phyloP scores from a whole-genome alignment of 2,329 filamentous ascomycete genomes.

The Aspergillus luchuensis region DNA sequence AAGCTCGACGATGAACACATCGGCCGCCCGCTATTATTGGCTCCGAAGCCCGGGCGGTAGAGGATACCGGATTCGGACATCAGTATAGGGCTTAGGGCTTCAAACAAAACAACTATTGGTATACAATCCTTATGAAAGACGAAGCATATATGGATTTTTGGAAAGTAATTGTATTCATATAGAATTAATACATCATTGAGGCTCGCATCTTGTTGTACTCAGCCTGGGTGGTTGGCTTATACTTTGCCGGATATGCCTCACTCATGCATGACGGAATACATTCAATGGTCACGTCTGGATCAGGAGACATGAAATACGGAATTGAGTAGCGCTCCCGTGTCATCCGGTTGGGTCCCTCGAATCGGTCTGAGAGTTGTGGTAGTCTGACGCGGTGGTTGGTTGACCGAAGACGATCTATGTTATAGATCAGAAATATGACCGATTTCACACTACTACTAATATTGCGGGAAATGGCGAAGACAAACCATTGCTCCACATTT shows the following conservation, averaged over 20 bases:
- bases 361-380: constrained; percentile 45
- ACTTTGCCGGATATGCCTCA: constrained; percentile 50
- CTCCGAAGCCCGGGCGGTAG: constrained; percentile 13
- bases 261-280: constrained; percentile 53
- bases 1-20: constrained; percentile 18
- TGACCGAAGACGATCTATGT: constrained; percentile 52
- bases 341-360: constrained; percentile 44
- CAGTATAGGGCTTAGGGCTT: constrained; percentile 26
- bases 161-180: no score
- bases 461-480: neutral
- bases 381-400: constrained; percentile 57
- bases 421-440: constrained; percentile 9
- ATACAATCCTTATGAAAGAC: neutral
- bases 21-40: constrained; percentile 8
- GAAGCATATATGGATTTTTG: no score
- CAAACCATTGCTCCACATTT: constrained; percentile 54
- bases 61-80: constrained; percentile 12
- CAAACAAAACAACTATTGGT: neutral
- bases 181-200: constrained; percentile 24
- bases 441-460: neutral
- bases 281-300: constrained; percentile 54
- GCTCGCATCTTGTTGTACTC: constrained; percentile 42
- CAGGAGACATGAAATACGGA: constrained; percentile 60
- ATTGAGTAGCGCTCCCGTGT: constrained; percentile 60
- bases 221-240: constrained; percentile 51